Evolutionary conservation across 139 green algal species (phyloP).

Genomic region (Auxenochlorella protothecoides): DNA sequence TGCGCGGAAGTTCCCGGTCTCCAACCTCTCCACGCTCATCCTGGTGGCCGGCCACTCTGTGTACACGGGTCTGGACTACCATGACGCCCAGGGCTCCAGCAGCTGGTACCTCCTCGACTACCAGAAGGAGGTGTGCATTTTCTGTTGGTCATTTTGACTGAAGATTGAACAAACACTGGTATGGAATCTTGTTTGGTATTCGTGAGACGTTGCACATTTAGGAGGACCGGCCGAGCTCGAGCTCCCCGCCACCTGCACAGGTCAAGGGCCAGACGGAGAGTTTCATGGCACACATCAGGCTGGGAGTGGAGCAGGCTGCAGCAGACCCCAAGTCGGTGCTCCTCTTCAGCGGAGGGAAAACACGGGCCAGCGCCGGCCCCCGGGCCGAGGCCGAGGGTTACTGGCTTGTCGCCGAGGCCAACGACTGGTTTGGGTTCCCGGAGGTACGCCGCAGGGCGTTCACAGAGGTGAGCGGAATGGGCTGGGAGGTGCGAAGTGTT

Average conservation of each 20-base stretch:
- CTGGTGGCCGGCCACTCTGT: constrained; percentile 72
- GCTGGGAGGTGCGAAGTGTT: too few species aligned
- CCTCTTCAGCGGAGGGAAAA: constrained; percentile 60
- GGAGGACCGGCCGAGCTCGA: background rate
- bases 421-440: constrained; percentile 44
- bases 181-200: too few species aligned
- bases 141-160: background rate
- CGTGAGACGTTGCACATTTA: background rate
- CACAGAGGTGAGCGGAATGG: constrained; percentile 22
- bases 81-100: constrained; percentile 22
- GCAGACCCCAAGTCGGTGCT: constrained; percentile 52
- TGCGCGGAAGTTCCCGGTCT: background rate
- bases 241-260: background rate
- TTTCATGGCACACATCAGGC: constrained; percentile 77
- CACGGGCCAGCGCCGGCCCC: constrained; percentile 39
- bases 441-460: constrained; percentile 31
- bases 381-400: constrained; percentile 68
- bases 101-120: constrained; percentile 71
- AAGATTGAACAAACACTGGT: too few species aligned
- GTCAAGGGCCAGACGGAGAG: constrained; percentile 53
- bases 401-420: constrained; percentile 64
- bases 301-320: constrained; percentile 60
- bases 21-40: constrained; percentile 37
- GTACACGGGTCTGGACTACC: constrained; percentile 58
- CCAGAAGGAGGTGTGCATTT: constrained; percentile 34